Base-by-base conservation (phyloP, 1,139 yeast species). In the Saccharomyces hybrid region DNA sequence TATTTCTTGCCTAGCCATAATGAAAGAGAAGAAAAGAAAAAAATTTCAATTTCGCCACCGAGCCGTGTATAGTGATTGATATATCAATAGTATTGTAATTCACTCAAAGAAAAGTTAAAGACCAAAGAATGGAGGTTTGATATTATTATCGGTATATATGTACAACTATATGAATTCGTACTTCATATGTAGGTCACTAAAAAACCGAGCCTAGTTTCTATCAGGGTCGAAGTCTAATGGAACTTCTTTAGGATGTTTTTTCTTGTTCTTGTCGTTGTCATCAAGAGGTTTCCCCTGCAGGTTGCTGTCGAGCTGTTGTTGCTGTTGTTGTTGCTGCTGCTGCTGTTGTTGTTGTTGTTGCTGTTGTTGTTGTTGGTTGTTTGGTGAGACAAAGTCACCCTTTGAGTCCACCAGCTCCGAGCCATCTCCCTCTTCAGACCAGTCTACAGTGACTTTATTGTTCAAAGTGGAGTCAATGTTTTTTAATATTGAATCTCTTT, bases 401-500 rank as follows among this genome's bases (percentile, higher is more conserved):
- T 38, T 38, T 11, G 44, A 7, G 26, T 48, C 62, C 25, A 60
- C 69, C n/a, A 57, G 58, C 11, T 58, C 60, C 11, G 48, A 52
- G 19, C 38, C 73, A 50, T 75, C 79, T 58, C 81, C 86, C 47
- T 73, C 80, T 32, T 84, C 88, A 8, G 80, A 71, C 90, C 90
- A 84, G 69, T 84, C 88, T 25, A 84, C 87, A 34, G 73, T 66
- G 49, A 82, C 69, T 48, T 52, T 64, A 41, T 57, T 56, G n/a
- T 44, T 29, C 5, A 32, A 16, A 19, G 42, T 26, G 3, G 47
- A 28, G 16, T 87, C 95, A 5, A 91, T 82, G 66, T 87, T 87
- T 69, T 86, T 86, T 69, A 88, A 75, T 59, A 87, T 81, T 62
- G 80, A 77, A 52, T 76, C 77, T 65, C 83, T 79, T 69, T 88